Conservation (phyloP, 2,329 filamentous ascomycete species). For the Exophiala mesophila region DNA sequence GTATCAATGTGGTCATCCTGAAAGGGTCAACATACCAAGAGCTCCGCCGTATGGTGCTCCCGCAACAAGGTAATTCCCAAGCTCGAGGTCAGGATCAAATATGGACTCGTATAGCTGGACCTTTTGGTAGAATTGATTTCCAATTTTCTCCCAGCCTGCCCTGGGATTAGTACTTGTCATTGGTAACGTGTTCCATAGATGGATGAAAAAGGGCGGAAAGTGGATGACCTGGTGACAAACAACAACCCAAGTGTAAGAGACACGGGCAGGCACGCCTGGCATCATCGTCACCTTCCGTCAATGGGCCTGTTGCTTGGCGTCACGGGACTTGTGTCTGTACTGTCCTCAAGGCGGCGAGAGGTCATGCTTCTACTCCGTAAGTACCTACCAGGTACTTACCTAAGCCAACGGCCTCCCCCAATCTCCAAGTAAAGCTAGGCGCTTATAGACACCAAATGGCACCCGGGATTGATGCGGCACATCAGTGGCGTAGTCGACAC, state of each 20-base stretch:
- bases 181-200: constrained; percentile 6
- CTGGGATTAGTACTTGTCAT: constrained; percentile 59
- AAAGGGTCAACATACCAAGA: constrained; percentile 60
- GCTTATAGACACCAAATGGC: too few species aligned
- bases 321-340: too few species aligned
- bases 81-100: constrained; percentile 87
- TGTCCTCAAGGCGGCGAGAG: too few species aligned
- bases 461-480: too few species aligned
- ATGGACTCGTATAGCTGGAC: constrained; percentile 86
- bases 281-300: background rate
- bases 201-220: constrained; percentile 1
- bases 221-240: background rate
- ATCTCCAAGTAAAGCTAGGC: too few species aligned
- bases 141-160: constrained; percentile 90
- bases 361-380: too few species aligned
- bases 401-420: too few species aligned
- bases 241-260: too few species aligned
- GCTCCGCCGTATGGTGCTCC: constrained; percentile 92
- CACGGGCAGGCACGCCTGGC: too few species aligned
- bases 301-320: background rate
- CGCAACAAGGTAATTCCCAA: constrained; percentile 88
- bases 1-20: background rate
- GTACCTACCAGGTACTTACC: too few species aligned
- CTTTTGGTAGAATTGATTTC: constrained; percentile 92
- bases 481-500: too few species aligned